Base-by-base conservation (phyloP, 495 filamentous ascomycete species). In the Podospora pseudoanserina region DNA sequence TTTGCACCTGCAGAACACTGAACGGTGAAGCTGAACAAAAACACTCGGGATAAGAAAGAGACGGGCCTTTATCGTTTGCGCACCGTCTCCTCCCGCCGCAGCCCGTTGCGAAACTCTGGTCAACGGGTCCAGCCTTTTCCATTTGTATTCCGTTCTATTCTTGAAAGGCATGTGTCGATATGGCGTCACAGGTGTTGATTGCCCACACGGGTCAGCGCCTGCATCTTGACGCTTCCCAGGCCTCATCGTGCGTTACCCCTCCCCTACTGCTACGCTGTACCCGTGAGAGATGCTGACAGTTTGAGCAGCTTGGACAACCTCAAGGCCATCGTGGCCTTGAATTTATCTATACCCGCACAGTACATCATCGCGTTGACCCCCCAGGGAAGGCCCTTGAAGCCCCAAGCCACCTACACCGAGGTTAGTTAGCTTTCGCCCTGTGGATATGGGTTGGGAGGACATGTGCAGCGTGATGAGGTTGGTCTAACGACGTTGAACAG, bases 161-260 rank as follows among this genome's bases (percentile, higher is more conserved):
- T 60, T 16, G 39, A 62, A 71, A 75, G 76, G 73, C 67, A 80
- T 80, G 78, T 74, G 57, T 67, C 65, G 75, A 74, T 70, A 84
- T 84, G 81, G 80, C 80, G 71, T 93, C 93, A 87, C 86, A 92
- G 78, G 87, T 97, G 78, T 91, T 90, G 79, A 87, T 95, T 68
- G 93, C 92, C 83, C 93, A 95, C 83, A 90, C 90, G 73, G 93
- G 93, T 83, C 88, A 92, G 83, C 89, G 89, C 81, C 84, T 93
- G 75, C 83, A 86, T 72, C 83, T 90, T 69, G 91, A 96, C 79
- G 85, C 86, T 27, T 83, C 86, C 62, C 85, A 86, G 60, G 88
- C 92, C 76, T 78, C 86, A 67, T 89, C 88, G 90, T 93, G 83
- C 76, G 88, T 83, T 65, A 64, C 55, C 63, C 65, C 44, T 62